Percentiles rank a stretch among this genome's conserved stretches.
These are phyloP conservation scores for Rosellinia necatrix DNA, from an alignment of 2,329 filamentous ascomycete species.

Conservation along the genomic window DNA sequence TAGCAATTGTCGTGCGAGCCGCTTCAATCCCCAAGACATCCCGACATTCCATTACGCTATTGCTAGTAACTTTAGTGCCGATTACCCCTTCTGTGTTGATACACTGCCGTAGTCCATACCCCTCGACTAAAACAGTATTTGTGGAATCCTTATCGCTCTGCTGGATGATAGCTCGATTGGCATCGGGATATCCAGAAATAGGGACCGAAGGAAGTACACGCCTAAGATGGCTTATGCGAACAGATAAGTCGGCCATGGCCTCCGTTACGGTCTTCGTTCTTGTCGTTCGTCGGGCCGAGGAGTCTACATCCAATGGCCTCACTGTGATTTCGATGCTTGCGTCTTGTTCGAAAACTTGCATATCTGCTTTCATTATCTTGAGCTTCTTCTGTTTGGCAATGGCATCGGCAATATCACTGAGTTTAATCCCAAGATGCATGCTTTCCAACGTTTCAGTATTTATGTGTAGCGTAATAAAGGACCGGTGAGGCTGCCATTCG, in stretches of 20 bases:
- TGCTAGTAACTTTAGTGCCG: constrained; percentile 74
- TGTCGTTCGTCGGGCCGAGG: constrained; percentile 52
- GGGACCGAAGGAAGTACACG: constrained; percentile 80
- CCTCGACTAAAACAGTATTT: constrained; percentile 84
- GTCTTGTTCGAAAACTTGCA: constrained; percentile 59
- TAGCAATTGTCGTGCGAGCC: constrained; percentile 83
- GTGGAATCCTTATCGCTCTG: constrained; percentile 41
- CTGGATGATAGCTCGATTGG: constrained; percentile 85
- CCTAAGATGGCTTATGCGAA: constrained; percentile 84
- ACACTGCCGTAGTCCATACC: constrained; percentile 85
- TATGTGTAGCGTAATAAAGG: constrained; percentile 80
- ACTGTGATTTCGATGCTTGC: constrained; percentile 76
- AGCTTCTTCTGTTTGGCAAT: constrained; percentile 84
- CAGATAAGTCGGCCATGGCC: constrained; percentile 66
- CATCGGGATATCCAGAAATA: constrained; percentile 87
- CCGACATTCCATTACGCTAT: constrained; percentile 87
- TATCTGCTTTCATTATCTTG: constrained; percentile 70
- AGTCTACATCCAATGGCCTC: constrained; percentile 57
- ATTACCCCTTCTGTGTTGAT: constrained; percentile 94
- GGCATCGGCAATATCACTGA: constrained; percentile 73
- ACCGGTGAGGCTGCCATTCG: constrained; percentile 77
- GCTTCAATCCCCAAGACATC: constrained; percentile 95
- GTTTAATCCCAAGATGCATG: constrained; percentile 78
- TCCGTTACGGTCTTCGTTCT: constrained; percentile 55
- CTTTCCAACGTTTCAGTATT: constrained; percentile 78